Conservation (phyloP, 108 stramenopile species). For the Hondaea fermentalgiana region DNA sequence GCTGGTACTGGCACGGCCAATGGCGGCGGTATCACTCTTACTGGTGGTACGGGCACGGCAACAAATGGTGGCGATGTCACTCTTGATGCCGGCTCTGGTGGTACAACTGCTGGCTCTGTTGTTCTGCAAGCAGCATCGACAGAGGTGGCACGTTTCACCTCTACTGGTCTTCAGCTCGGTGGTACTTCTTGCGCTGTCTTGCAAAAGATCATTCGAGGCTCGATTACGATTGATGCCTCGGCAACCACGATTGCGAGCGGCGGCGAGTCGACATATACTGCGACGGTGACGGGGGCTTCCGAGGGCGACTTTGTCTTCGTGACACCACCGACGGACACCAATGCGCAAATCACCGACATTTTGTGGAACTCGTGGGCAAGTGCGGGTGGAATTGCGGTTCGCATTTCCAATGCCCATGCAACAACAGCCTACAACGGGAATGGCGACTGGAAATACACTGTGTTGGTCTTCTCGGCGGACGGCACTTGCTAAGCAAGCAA, state of each 20-base stretch:
- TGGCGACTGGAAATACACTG: background rate
- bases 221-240: slow-evolving; percentile 8
- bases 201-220: background rate
- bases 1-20: background rate
- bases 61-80: background rate
- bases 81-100: background rate
- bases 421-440: background rate
- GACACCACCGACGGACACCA: background rate
- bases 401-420: background rate
- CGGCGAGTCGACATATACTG: background rate
- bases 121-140: background rate
- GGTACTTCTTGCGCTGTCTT: background rate
- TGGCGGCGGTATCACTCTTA: slow-evolving; percentile 8
- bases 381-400: background rate
- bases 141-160: slow-evolving; percentile 9
- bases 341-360: background rate
- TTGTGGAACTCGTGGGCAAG: background rate
- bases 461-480: background rate
- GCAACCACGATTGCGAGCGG: background rate
- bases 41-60: background rate
- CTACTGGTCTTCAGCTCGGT: background rate
- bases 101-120: background rate
- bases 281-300: background rate
- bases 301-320: slow-evolving; percentile 1
- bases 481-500: background rate